Evolutionary conservation across 768 basidiomycete genomes (phyloP), one percentile per base, ranked within the genome.

Genomic region (Rhodotorula kratochvilovae): DNA sequence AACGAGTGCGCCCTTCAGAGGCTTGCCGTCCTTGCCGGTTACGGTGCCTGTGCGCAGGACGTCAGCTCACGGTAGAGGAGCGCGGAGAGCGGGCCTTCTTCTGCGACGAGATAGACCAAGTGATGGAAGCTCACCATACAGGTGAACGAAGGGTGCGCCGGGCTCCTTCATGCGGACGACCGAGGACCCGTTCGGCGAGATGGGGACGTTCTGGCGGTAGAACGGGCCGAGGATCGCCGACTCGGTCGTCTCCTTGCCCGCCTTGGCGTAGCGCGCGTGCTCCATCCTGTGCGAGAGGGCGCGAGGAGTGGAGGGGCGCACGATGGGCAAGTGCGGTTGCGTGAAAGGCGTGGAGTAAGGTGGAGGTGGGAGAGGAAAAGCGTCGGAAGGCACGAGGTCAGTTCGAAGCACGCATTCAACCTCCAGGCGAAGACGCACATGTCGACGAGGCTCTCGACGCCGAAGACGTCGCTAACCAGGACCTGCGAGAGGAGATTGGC

Each of bases 191-290:
- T 79, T 79, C 13, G 63, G 58, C 45, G 76, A 66, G 2, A 48
- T 15, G 0, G 76, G 73, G 0, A 75, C 78, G 23, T 70, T 68
- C 6, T 66, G 33, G 29, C 75, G 66, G 61, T 76, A 79, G 71
- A 78, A 78, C 8, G 78, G 76, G 12, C 77, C 77, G 29, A 78
- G 70, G 61, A 79, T 78, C 27, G 74, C 76, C 16, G 68, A 69
- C 23, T 63, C 54, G 11, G 78, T 76, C 15, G 70, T 53, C 15
- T 61, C 61, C 17, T 53, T 51, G 21, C 50, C 71, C 13, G 50
- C 58, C 27, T 66, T 53, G 19, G 64, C 69, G 57, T 57, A 68
- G 21, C 56, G 63, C 13, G 51, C 63, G 58, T 72, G 66, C 45
- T 71, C 67, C 29, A 71, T 27, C 68, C 57, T 72, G 59, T 46